These are phyloP conservation scores for Neurospora pannonica DNA, from an alignment of 495 filamentous ascomycete genomes.

Conservation along the genomic window DNA sequence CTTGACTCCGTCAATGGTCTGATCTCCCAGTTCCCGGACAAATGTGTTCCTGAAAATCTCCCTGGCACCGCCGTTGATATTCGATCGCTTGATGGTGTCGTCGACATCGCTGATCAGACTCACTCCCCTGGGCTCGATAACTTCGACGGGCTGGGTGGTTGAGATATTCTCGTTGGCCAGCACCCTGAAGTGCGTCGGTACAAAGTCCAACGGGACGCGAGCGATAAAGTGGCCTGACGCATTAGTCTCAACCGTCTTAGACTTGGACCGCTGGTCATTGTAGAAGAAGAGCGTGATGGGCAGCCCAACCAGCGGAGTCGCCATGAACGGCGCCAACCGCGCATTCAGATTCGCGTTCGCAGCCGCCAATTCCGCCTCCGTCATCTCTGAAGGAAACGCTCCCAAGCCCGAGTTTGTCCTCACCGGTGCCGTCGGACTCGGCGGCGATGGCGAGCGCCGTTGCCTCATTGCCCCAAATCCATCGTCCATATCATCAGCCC, in stretches of 20 bases:
- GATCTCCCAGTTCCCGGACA: conserved; percentile 68
- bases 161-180: conserved; percentile 82
- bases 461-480: background rate
- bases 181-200: conserved; percentile 81
- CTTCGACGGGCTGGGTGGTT: conserved; percentile 58
- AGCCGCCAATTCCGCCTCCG: conserved; percentile 56
- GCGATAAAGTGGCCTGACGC: conserved; percentile 78
- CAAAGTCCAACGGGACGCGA: conserved; percentile 71
- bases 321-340: conserved; percentile 78
- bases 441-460: conserved; percentile 10
- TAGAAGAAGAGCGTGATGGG: conserved; percentile 91
- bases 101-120: conserved; percentile 97
- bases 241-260: conserved; percentile 69
- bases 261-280: conserved; percentile 66
- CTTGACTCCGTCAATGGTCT: conserved; percentile 74
- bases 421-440: conserved; percentile 22
- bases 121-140: conserved; percentile 72
- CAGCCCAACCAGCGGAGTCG: conserved; percentile 59
- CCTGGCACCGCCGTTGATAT: conserved; percentile 71
- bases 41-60: conserved; percentile 97
- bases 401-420: conserved; percentile 25
- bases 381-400: conserved; percentile 49
- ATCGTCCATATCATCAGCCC: conserved; percentile 24
- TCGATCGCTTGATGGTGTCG: conserved; percentile 95
- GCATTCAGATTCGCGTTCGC: conserved; percentile 84